phyloP scores from a whole-genome alignment of 2,329 filamentous ascomycete species.

The Exophiala oligosperma region DNA sequence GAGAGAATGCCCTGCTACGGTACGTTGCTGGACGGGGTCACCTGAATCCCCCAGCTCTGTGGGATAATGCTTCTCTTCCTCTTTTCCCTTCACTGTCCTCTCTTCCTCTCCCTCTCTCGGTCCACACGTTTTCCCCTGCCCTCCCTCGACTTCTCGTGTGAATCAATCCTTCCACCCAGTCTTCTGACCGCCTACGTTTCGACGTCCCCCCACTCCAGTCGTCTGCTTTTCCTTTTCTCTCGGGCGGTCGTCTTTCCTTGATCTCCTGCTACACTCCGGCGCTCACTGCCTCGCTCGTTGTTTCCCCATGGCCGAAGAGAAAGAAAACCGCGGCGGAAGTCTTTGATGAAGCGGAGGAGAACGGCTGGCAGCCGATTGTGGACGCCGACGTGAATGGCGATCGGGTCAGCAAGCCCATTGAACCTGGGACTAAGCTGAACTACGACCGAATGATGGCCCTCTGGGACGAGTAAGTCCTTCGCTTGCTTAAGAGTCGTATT shows the following conservation, averaged over 20 bases:
- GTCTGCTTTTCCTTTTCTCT: slow-evolving; percentile 19
- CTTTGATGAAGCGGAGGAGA: slow-evolving; percentile 27
- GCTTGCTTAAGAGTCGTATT: slow-evolving; percentile 11
- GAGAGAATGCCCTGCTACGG: too few relatives aligned
- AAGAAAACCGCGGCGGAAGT: slow-evolving; percentile 47
- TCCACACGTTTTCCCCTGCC: too few relatives aligned
- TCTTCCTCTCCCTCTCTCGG: too few relatives aligned
- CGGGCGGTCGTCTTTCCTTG: slow-evolving; percentile 10
- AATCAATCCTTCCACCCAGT: too few relatives aligned
- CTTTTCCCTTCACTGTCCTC: too few relatives aligned
- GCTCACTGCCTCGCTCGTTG: slow-evolving; percentile 6
- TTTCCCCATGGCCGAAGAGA: slow-evolving; percentile 47
- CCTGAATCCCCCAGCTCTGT: too few relatives aligned
- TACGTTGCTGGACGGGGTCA: too few relatives aligned
- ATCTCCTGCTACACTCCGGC: slow-evolving; percentile 3
- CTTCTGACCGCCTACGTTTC: too few relatives aligned
- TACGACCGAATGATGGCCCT: slow-evolving; percentile 25
- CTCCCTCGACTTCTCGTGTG: too few relatives aligned
- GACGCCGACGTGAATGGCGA: slow-evolving; percentile 25
- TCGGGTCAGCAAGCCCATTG: slow-evolving; percentile 25
- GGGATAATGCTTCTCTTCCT: too few relatives aligned
- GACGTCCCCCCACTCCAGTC: too few relatives aligned
- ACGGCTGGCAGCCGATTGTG: slow-evolving; percentile 13
- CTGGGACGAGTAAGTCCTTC: slow-evolving; percentile 22
- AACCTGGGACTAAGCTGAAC: slow-evolving; percentile 26